Evolutionary conservation across 75 land plant species (phyloP).

Genomic region (Picea glauca): DNA sequence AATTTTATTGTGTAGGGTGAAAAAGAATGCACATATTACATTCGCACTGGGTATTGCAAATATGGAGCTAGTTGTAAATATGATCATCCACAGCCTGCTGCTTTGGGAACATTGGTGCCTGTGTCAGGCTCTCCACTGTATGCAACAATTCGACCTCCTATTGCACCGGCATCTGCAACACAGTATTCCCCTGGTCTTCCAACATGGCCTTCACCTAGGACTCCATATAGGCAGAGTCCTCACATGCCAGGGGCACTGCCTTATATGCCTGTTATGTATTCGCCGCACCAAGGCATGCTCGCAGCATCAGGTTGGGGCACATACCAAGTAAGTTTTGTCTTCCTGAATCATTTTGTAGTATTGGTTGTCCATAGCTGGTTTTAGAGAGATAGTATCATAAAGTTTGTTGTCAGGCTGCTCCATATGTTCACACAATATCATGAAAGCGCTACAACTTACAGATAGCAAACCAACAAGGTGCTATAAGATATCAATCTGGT

Average conservation of each 20-base stretch:
- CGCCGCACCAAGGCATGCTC: constrained; percentile 31
- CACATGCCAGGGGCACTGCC: constrained; percentile 31
- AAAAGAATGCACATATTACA: constrained; percentile 80
- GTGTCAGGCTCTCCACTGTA: constrained; percentile 28
- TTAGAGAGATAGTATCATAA: neutral
- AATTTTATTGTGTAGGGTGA: constrained; percentile 49
- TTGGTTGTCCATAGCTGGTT: neutral
- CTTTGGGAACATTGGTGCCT: constrained; percentile 37
- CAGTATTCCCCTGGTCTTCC: constrained; percentile 38
- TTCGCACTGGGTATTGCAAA: constrained; percentile 83
- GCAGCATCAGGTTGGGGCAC: constrained; percentile 50
- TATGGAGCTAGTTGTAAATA: constrained; percentile 86
- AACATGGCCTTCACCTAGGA: constrained; percentile 46
- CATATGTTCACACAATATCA: too few species aligned
- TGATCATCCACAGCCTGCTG: constrained; percentile 77
- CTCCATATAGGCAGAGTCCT: constrained; percentile 36
- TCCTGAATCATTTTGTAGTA: neutral
- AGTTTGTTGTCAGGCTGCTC: neutral
- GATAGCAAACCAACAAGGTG: neutral
- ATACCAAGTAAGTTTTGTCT: constrained; percentile 36
- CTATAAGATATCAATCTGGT: neutral
- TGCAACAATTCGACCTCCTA: constrained; percentile 34
- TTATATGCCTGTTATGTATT: constrained; percentile 42
- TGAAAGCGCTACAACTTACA: too few species aligned
- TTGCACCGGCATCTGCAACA: constrained; percentile 26